Evolutionary conservation across 2,329 filamentous ascomycete species (phyloP).

Genomic region (Pseudogymnoascus sp.): DNA sequence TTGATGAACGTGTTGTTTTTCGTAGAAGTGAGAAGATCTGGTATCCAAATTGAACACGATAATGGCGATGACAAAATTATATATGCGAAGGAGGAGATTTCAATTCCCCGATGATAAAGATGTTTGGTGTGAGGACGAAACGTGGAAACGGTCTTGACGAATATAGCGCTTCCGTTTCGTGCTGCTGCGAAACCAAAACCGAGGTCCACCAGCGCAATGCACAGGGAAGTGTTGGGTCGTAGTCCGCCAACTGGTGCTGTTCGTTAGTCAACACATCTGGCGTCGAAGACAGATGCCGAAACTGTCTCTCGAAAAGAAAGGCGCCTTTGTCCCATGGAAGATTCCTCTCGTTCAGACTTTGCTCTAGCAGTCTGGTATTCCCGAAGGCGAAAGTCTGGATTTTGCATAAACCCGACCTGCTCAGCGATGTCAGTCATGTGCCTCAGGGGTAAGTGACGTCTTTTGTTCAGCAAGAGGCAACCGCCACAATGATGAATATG

Average conservation of each 20-base stretch:
- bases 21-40: neutral
- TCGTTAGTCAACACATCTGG: neutral
- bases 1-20: neutral
- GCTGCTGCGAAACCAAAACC: neutral
- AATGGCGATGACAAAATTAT: neutral
- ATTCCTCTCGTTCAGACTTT: neutral
- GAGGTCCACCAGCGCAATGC: neutral
- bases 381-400: neutral
- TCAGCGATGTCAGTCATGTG: neutral
- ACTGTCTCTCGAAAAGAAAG: neutral
- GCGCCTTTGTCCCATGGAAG: neutral
- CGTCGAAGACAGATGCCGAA: neutral
- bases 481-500: neutral
- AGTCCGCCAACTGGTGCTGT: neutral
- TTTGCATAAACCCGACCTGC: neutral
- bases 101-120: neutral
- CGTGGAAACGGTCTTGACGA: neutral
- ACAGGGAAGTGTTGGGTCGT: neutral
- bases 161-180: neutral
- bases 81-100: neutral
- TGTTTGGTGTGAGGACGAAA: neutral
- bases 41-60: neutral
- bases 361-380: neutral
- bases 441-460: neutral
- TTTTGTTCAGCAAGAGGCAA: neutral